Conservation (phyloP, 1,139 yeast genomes). For the Diutina sp. region DNA sequence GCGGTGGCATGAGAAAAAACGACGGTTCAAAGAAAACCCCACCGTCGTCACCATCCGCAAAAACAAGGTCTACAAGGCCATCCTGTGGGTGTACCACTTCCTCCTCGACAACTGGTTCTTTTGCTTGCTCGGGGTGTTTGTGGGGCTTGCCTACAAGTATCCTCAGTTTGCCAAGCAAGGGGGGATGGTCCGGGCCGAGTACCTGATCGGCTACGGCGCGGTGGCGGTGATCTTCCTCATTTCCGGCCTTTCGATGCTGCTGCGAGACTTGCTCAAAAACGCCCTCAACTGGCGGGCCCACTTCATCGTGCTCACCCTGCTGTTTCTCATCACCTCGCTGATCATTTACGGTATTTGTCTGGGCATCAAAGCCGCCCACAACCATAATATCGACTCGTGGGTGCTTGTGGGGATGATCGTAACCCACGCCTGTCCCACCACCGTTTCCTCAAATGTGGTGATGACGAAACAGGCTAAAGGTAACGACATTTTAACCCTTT, state of each 20-base stretch:
- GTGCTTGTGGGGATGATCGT: constrained; percentile 68
- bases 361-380: constrained; percentile 50
- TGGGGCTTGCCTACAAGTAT: constrained; percentile 63
- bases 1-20: not conserved
- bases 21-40: not conserved
- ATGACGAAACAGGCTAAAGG: constrained; percentile 85
- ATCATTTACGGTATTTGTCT: constrained; percentile 64
- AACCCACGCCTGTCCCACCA: constrained; percentile 82
- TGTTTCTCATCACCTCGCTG: constrained; percentile 65
- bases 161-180: constrained; percentile 79
- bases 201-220: constrained; percentile 73
- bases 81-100: constrained; percentile 8
- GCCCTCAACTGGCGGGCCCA: constrained; percentile 76
- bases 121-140: constrained; percentile 52
- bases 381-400: constrained; percentile 53
- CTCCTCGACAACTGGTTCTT: constrained; percentile 58
- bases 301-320: constrained; percentile 48
- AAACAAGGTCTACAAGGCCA: not conserved
- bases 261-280: constrained; percentile 45
- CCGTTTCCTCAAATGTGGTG: constrained; percentile 81
- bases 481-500: constrained; percentile 61
- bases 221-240: constrained; percentile 76
- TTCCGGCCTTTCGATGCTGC: constrained; percentile 67
- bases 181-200: constrained; percentile 63
- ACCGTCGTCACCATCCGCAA: not conserved